These are phyloP conservation scores for Sutorius eximius DNA, from an alignment of 1,284 basidiomycete genomes.

Conservation along the genomic window DNA sequence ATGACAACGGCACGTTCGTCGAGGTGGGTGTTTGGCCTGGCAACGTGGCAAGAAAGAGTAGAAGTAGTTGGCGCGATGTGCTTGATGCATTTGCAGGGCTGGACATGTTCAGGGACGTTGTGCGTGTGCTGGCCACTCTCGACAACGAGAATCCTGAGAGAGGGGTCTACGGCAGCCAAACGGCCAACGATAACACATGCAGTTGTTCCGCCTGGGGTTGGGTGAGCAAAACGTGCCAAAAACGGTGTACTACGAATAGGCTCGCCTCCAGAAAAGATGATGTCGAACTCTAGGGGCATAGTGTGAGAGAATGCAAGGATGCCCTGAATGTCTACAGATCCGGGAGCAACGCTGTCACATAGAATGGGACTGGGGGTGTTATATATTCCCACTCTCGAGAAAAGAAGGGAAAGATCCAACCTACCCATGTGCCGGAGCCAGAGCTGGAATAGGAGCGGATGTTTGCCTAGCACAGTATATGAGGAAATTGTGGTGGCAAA, in stretches of 20 bases:
- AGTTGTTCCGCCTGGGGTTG: slow-evolving; percentile 18
- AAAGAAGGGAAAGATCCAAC: too few species aligned
- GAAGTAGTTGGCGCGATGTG: slow-evolving; percentile 41
- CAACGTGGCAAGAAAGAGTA: slow-evolving; percentile 44
- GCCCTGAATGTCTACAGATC: too few species aligned
- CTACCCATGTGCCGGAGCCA: too few species aligned
- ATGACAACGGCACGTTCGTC: slow-evolving; percentile 45
- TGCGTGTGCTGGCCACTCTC: slow-evolving; percentile 14
- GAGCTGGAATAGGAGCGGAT: too few species aligned
- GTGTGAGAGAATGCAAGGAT: background rate
- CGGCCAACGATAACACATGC: slow-evolving; percentile 22
- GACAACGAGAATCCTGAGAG: slow-evolving; percentile 22
- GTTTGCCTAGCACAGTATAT: too few species aligned
- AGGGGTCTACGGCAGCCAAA: slow-evolving; percentile 16
- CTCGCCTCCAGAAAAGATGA: slow-evolving; percentile 51
- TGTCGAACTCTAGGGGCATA: slow-evolving; percentile 38
- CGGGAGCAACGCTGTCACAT: too few species aligned
- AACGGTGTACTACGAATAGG: background rate
- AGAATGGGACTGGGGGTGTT: too few species aligned
- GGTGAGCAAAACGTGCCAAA: background rate
- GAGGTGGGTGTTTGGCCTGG: slow-evolving; percentile 44
- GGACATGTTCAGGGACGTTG: slow-evolving; percentile 45
- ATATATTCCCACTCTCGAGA: too few species aligned
- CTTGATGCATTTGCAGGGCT: slow-evolving; percentile 47
- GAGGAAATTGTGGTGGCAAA: too few species aligned